These are phyloP conservation scores for Psidium guajava DNA, from an alignment of 345 rosid species.

Conservation along the genomic window DNA sequence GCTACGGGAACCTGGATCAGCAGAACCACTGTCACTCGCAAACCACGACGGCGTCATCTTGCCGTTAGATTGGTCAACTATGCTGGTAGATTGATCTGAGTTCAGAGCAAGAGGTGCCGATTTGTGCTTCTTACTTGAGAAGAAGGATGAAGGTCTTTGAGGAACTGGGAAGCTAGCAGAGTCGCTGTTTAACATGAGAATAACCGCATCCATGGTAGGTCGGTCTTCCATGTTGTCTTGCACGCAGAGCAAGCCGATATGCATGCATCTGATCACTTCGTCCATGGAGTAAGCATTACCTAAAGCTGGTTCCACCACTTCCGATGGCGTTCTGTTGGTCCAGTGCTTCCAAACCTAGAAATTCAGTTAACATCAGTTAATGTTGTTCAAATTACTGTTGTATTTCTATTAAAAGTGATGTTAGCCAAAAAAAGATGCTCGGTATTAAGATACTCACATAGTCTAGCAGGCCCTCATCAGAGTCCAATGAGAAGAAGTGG, in stretches of 20 bases:
- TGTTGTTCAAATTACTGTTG: background rate
- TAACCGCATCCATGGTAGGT: constrained; percentile 19
- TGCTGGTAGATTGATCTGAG: background rate
- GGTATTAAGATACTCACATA: background rate
- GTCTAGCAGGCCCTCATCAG: constrained; percentile 2
- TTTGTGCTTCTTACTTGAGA: background rate
- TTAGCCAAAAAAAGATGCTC: background rate
- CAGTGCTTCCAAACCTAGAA: constrained; percentile 19
- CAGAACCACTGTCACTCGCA: background rate
- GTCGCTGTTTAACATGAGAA: constrained; percentile 11
- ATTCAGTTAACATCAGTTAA: background rate
- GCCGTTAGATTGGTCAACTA: background rate
- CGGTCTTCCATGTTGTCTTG: constrained; percentile 14
- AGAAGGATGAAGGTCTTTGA: constrained; percentile 6
- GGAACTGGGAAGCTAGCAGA: constrained; percentile 11
- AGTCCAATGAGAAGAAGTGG: background rate
- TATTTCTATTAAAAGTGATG: background rate
- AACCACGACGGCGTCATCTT: background rate
- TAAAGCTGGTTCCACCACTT: constrained; percentile 10
- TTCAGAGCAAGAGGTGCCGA: background rate
- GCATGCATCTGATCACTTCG: constrained; percentile 16
- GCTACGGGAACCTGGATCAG: background rate
- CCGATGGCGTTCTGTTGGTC: constrained; percentile 7
- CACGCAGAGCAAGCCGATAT: constrained; percentile 18
- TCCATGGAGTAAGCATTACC: background rate